Conservation (phyloP, 192 early-diverging fungal species). For the Dimargaris verticillata region DNA sequence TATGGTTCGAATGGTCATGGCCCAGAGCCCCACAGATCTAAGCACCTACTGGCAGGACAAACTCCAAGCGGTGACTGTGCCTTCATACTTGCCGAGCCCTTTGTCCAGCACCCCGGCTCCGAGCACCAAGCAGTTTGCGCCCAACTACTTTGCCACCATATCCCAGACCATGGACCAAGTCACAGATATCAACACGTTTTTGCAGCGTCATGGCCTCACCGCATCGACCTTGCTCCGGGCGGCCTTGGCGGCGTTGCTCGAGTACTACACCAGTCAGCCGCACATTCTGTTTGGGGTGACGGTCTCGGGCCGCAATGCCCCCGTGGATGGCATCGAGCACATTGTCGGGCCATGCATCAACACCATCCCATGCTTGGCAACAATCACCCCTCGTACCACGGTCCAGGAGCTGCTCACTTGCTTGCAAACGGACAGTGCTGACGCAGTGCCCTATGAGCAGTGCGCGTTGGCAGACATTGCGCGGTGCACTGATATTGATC, state of each 20-base stretch:
- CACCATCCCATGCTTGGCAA: not conserved
- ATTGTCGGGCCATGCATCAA: constrained; percentile 8
- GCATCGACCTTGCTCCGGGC: not conserved
- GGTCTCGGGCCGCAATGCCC: constrained; percentile 2
- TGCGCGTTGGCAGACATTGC: not conserved
- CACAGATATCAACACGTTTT: not conserved
- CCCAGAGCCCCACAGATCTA: no score
- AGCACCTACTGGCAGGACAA: no score
- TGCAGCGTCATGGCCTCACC: not conserved
- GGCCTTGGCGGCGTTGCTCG: not conserved
- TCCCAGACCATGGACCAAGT: not conserved
- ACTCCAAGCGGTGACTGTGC: no score
- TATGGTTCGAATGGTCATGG: no score
- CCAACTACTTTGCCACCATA: no score
- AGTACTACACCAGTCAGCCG: not conserved
- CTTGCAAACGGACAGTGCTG: not conserved
- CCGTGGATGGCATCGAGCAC: not conserved
- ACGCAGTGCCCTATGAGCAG: not conserved
- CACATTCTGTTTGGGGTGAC: not conserved
- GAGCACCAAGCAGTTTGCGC: no score
- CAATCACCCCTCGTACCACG: not conserved
- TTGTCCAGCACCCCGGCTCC: no score
- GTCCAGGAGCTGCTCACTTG: not conserved
- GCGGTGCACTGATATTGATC: not conserved
- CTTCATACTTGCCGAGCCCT: no score